Evolutionary conservation across 2,329 filamentous ascomycete species (phyloP).

Genomic region (Aspergillus chevalieri): DNA sequence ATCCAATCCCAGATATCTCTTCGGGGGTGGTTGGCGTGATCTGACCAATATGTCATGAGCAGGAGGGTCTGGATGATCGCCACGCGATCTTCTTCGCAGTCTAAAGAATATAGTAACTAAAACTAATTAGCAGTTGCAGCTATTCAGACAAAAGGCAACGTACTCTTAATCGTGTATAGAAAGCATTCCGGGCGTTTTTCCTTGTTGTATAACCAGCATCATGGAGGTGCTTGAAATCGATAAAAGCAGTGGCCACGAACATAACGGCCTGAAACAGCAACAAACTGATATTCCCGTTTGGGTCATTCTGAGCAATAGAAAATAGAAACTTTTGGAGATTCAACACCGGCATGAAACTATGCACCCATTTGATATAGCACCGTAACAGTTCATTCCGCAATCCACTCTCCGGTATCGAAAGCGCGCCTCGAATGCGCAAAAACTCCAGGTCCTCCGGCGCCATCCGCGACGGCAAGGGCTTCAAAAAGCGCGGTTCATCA

Average conservation of each 20-base stretch:
- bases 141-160: conserved; percentile 31
- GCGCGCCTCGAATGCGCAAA: conserved; percentile 70
- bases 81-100: conserved; percentile 81
- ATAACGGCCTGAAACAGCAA: conserved; percentile 88
- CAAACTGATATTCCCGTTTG: conserved; percentile 65
- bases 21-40: conserved; percentile 75
- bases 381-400: conserved; percentile 72
- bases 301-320: conserved; percentile 57
- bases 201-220: conserved; percentile 68
- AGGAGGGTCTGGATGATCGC: conserved; percentile 76
- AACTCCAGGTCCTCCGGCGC: conserved; percentile 72
- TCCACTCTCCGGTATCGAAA: conserved; percentile 61
- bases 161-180: conserved; percentile 78
- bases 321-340: conserved; percentile 54
- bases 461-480: conserved; percentile 67
- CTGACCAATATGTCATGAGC: conserved; percentile 91
- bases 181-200: conserved; percentile 72
- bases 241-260: conserved; percentile 80
- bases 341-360: conserved; percentile 83
- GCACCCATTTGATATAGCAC: conserved; percentile 76
- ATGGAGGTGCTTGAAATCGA: conserved; percentile 66
- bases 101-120: conserved; percentile 82
- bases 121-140: conserved; percentile 1
- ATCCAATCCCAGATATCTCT: conserved; percentile 96
- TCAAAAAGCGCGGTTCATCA: conserved; percentile 58